These are phyloP conservation scores for Trichoderma hamatum DNA, from an alignment of 2,329 filamentous ascomycete species.

Conservation along the genomic window DNA sequence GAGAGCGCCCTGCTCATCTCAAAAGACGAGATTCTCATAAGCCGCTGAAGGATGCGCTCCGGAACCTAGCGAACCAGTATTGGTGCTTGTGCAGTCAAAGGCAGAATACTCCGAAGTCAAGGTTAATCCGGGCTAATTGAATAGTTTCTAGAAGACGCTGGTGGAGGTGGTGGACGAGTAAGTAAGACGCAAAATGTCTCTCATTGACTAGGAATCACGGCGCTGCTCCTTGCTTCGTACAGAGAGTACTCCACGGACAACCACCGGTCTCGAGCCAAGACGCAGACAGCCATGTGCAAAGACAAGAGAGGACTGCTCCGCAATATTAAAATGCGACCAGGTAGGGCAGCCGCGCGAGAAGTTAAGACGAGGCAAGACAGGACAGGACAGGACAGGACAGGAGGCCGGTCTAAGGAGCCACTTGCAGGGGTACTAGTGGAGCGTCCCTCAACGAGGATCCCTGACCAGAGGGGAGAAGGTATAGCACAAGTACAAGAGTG, in stretches of 20 bases:
- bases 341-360: conserved; percentile 17
- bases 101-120: conserved; percentile 39
- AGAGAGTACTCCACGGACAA: conserved; percentile 1
- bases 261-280: conserved; percentile 6
- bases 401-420: conserved; percentile 19
- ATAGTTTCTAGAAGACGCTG: conserved; percentile 41
- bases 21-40: conserved; percentile 19
- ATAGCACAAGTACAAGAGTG: conserved; percentile 1
- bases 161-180: conserved; percentile 27
- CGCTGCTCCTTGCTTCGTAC: background rate
- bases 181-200: background rate
- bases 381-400: conserved; percentile 22
- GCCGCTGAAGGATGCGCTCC: conserved; percentile 26
- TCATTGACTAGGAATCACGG: background rate
- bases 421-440: conserved; percentile 21
- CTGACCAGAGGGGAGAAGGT: conserved; percentile 20
- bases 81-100: conserved; percentile 32
- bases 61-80: conserved; percentile 26
- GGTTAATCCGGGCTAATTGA: conserved; percentile 22
- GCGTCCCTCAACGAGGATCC: conserved; percentile 21
- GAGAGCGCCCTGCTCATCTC: conserved; percentile 25
- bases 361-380: conserved; percentile 16
- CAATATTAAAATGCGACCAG: conserved; percentile 8
- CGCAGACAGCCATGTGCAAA: conserved; percentile 5
- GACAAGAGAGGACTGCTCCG: conserved; percentile 9